phyloP scores from a whole-genome alignment of 495 filamentous ascomycete species.

The Aspergillus egyptiacus region DNA sequence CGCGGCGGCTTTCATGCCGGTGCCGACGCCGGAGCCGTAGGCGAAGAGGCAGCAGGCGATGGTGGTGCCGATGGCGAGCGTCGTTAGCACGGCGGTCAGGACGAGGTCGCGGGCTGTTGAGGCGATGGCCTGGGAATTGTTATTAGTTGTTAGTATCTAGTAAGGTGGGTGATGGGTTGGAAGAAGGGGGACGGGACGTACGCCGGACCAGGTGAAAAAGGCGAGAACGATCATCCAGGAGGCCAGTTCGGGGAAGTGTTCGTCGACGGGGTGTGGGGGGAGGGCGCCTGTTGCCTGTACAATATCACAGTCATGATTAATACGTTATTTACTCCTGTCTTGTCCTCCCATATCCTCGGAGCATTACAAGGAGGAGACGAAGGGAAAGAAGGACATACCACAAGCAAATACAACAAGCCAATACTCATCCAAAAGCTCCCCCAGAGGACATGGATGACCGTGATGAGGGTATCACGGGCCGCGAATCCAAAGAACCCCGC shows the following conservation, averaged over 20 bases:
- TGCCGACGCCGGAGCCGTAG: neutral
- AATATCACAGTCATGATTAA: neutral
- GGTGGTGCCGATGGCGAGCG: neutral
- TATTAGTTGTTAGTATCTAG: neutral
- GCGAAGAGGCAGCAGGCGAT: constrained; percentile 2
- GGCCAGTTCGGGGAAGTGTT: neutral
- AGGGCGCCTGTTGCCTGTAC: neutral
- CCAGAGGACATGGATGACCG: constrained; percentile 1
- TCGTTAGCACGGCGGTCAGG: neutral
- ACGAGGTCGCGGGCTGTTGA: neutral
- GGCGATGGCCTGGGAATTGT: neutral
- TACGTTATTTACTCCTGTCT: too few relatives aligned
- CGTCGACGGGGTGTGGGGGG: neutral
- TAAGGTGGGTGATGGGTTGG: neutral
- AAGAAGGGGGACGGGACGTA: neutral
- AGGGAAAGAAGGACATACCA: neutral
- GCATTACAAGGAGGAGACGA: too few relatives aligned
- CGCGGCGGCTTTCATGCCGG: neutral
- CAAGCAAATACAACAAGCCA: constrained; percentile 3
- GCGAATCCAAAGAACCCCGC: neutral
- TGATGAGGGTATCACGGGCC: neutral
- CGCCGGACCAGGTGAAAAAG: neutral
- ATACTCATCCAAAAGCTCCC: constrained; percentile 6
- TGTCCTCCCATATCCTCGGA: too few relatives aligned
- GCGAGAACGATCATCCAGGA: neutral